Evolutionary conservation across 129 eudicot species (phyloP).

Genomic region (Tanacetum coccineum): DNA sequence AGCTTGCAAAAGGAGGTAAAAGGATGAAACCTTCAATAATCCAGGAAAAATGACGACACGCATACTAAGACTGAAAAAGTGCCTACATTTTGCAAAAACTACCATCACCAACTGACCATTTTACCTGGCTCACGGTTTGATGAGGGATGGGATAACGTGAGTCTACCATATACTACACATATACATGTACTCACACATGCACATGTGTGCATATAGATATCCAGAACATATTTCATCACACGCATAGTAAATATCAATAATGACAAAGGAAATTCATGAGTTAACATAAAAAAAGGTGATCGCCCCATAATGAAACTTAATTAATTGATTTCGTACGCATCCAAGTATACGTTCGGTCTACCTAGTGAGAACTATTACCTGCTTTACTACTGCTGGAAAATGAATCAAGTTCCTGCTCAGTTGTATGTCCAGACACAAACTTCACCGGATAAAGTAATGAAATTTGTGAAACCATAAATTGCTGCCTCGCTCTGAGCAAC

Average conservation of each 20-base stretch:
- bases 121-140: not conserved
- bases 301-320: not conserved
- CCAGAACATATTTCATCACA: not conserved
- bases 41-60: not conserved
- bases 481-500: conserved; percentile 75
- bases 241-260: not conserved
- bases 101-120: not conserved
- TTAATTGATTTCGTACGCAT: too few relatives aligned
- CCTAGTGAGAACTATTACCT: conserved; percentile 34
- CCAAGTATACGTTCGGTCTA: not conserved
- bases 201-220: not conserved
- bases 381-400: conserved; percentile 55
- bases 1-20: not conserved
- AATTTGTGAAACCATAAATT: conserved; percentile 80
- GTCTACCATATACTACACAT: not conserved
- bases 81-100: not conserved
- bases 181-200: not conserved
- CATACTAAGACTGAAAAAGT: not conserved
- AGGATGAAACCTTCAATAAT: not conserved
- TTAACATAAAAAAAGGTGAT: too few relatives aligned
- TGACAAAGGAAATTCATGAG: not conserved
- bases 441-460: conserved; percentile 84
- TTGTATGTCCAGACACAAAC: conserved; percentile 51
- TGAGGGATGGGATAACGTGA: not conserved
- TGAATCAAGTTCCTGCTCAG: conserved; percentile 89